These are phyloP conservation scores for Aspergillus sp. DNA, from an alignment of 2,329 filamentous ascomycete species.

Conservation along the genomic window DNA sequence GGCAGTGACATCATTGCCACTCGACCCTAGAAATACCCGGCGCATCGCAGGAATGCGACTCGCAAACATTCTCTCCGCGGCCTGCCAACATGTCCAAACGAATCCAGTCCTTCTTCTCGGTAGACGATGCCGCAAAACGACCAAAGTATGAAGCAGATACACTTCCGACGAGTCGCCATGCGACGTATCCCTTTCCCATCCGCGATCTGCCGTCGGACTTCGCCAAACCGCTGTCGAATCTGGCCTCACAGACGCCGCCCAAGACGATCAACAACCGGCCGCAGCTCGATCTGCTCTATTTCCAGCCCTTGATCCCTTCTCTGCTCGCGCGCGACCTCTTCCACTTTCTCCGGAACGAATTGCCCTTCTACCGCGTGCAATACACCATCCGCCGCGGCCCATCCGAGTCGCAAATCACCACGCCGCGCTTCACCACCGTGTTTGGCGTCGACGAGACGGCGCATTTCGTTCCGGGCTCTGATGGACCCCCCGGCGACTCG, in stretches of 20 bases:
- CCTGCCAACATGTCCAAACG: constrained; percentile 48
- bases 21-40: no score
- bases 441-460: constrained; percentile 65
- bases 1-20: background rate
- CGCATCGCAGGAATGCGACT: no score
- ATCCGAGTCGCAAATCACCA: constrained; percentile 61
- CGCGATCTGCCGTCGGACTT: constrained; percentile 48
- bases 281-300: constrained; percentile 72
- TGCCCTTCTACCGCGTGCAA: constrained; percentile 74
- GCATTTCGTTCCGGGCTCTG: constrained; percentile 45
- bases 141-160: constrained; percentile 5
- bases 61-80: no score
- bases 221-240: constrained; percentile 15
- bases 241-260: constrained; percentile 34
- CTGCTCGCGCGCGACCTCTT: constrained; percentile 61
- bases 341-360: constrained; percentile 65
- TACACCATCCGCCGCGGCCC: constrained; percentile 70
- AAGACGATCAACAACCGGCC: constrained; percentile 66
- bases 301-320: constrained; percentile 67
- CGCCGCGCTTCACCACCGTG: constrained; percentile 61
- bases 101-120: constrained; percentile 69
- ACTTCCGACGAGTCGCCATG: constrained; percentile 40
- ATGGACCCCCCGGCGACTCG: background rate
- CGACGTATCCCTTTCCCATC: constrained; percentile 54
- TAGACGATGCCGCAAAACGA: constrained; percentile 45